Evolutionary conservation across 1,284 basidiomycete species (phyloP).

Genomic region (Binderoboletus segoi): DNA sequence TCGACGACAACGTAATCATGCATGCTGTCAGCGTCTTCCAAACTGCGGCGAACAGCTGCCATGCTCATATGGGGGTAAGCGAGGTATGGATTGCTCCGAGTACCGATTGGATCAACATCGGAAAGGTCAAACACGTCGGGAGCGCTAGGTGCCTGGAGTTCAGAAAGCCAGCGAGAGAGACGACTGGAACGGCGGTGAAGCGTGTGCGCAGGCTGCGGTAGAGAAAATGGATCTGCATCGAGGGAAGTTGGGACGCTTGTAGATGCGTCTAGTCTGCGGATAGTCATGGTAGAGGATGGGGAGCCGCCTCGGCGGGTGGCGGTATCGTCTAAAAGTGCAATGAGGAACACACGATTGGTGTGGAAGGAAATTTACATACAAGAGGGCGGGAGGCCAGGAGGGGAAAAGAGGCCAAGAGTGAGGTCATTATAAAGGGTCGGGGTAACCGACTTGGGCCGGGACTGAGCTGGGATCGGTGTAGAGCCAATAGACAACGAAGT

Average conservation of each 20-base stretch:
- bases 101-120: slow-evolving; percentile 32
- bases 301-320: slow-evolving; percentile 20
- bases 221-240: slow-evolving; percentile 25
- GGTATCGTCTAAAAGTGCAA: slow-evolving; percentile 16
- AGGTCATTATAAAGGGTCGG: slow-evolving; percentile 26
- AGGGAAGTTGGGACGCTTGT: slow-evolving; percentile 10
- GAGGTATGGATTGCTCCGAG: slow-evolving; percentile 50
- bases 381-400: slow-evolving; percentile 2
- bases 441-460: slow-evolving; percentile 12
- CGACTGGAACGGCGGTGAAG: slow-evolving; percentile 55
- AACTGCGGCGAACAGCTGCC: slow-evolving; percentile 25
- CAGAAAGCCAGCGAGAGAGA: slow-evolving; percentile 68
- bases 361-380: slow-evolving; percentile 26
- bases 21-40: slow-evolving; percentile 44
- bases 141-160: slow-evolving; percentile 48
- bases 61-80: slow-evolving; percentile 53
- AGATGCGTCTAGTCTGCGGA: slow-evolving; percentile 34
- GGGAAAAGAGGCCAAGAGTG: not conserved
- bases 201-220: slow-evolving; percentile 25
- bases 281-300: slow-evolving; percentile 34
- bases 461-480: slow-evolving; percentile 10
- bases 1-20: slow-evolving; percentile 59
- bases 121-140: slow-evolving; percentile 25
- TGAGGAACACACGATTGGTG: not conserved
- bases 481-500: slow-evolving; percentile 20